Evolutionary conservation across 768 basidiomycete species (phyloP), one percentile per base, ranked within the genome.

Genomic region (Nevesoporus exiguus): DNA sequence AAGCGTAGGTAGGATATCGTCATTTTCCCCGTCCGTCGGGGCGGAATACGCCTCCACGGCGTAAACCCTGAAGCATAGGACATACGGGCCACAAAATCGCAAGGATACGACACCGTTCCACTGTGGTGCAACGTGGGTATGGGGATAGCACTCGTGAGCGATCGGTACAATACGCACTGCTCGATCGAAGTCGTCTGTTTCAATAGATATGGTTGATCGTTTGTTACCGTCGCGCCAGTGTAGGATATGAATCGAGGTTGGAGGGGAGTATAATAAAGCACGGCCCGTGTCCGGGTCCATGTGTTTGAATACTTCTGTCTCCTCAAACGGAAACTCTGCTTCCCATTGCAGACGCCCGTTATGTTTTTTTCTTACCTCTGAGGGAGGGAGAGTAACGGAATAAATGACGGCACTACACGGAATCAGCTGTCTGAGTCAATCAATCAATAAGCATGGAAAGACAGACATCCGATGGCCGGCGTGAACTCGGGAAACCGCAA

Each of bases 1-100:
- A 37, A 66, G 58, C 34, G 58, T 34, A 33, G 61, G 68, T n/a
- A 62, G 36, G 19, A 45, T 30, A 8, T 31, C 4, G 47, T 55
- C 25, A 11, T 46, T 37, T 2, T 24, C 21, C 47, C 30, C 66
- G 59, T 51, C 54, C 11, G 52, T 52, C 27, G 54, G 61, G 42
- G 49, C 48, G 29, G 43, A 65, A 46, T 25, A 74, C 3, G 82
- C 65, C 53, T 84, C 81, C 22, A 86, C 59, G 1, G 81, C 76
- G 6, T 77, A 78, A 1, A 75, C 68, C 52, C 77, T 80, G 61
- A 84, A 75, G 22, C 79, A 73, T 24, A 85, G 66, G n/a, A 85
- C 59, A 49, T 80, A 77, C 0, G 73, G 68, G 3, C 77, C 81
- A 36, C 80, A 70, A 37, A 84, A 72, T 17, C 70, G 73, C 17